These are phyloP conservation scores for Colletotrichum lini DNA, from an alignment of 2,329 filamentous ascomycete species.

Conservation along the genomic window DNA sequence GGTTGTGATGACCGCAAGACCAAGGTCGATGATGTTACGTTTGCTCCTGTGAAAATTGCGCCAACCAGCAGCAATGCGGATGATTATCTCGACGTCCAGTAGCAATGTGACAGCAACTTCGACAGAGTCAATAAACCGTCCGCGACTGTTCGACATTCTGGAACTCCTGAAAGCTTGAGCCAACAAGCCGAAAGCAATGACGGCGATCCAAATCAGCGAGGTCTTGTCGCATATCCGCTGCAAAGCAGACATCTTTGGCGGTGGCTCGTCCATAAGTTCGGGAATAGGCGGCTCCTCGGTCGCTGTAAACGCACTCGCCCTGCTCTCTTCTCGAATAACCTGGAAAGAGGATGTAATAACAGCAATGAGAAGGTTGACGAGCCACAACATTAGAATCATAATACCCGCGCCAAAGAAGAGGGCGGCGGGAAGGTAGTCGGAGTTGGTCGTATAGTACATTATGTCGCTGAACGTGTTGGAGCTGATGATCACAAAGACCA, in stretches of 20 bases:
- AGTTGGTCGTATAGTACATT: slow-evolving; percentile 93
- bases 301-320: slow-evolving; percentile 90
- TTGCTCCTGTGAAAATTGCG: slow-evolving; percentile 81
- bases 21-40: slow-evolving; percentile 85
- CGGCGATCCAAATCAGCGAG: slow-evolving; percentile 80
- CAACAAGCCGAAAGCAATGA: slow-evolving; percentile 87
- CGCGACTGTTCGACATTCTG: slow-evolving; percentile 75
- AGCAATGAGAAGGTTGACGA: slow-evolving; percentile 93
- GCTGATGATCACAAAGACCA: slow-evolving; percentile 98
- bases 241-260: slow-evolving; percentile 60
- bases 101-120: slow-evolving; percentile 84
- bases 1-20: slow-evolving; percentile 84
- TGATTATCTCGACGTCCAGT: slow-evolving; percentile 84
- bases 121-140: slow-evolving; percentile 76
- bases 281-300: slow-evolving; percentile 67
- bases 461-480: slow-evolving; percentile 97
- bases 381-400: slow-evolving; percentile 95
- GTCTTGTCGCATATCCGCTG: slow-evolving; percentile 84
- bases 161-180: slow-evolving; percentile 84
- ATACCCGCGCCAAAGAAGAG: slow-evolving; percentile 83
- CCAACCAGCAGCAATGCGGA: slow-evolving; percentile 86
- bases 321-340: slow-evolving; percentile 96
- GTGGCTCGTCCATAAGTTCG: slow-evolving; percentile 44
- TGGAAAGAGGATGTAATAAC: slow-evolving; percentile 99
- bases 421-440: slow-evolving; percentile 89